These are phyloP conservation scores for Pouteria campechiana DNA, from an alignment of 179 eudicot genomes.

Conservation along the genomic window DNA sequence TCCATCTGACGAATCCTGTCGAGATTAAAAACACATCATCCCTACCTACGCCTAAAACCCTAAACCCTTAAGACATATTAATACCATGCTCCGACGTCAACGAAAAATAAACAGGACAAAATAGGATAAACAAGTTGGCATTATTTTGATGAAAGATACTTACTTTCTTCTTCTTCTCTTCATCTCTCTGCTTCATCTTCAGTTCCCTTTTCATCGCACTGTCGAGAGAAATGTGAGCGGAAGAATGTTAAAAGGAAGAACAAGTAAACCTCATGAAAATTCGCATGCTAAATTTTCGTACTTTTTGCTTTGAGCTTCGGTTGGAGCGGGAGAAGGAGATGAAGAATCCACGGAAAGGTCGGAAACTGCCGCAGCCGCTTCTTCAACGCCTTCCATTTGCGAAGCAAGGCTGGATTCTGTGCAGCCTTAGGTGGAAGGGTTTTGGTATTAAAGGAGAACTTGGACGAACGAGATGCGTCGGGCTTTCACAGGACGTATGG, in stretches of 20 bases:
- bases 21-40: too few relatives aligned
- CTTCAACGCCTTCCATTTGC: conserved; percentile 7
- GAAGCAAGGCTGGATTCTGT: too few relatives aligned
- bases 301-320: conserved; percentile 21
- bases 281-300: too few relatives aligned
- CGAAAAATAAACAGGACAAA: neutral
- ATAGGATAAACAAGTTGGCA: neutral
- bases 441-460: too few relatives aligned
- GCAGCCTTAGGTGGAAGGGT: too few relatives aligned
- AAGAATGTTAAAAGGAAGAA: neutral
- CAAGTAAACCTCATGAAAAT: neutral
- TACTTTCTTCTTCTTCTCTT: conserved; percentile 15
- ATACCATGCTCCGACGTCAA: too few relatives aligned
- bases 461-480: too few relatives aligned
- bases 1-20: too few relatives aligned
- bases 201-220: conserved; percentile 38
- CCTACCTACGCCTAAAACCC: too few relatives aligned
- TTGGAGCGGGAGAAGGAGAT: conserved; percentile 5
- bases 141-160: neutral
- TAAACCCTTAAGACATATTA: too few relatives aligned
- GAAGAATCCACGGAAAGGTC: conserved; percentile 3
- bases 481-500: too few relatives aligned
- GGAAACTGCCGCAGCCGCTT: conserved; percentile 1
- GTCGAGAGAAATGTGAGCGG: neutral
- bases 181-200: conserved; percentile 52